Evolutionary conservation across 257 asterid genomes (phyloP).

Genomic region (Nicotiana attenuata): DNA sequence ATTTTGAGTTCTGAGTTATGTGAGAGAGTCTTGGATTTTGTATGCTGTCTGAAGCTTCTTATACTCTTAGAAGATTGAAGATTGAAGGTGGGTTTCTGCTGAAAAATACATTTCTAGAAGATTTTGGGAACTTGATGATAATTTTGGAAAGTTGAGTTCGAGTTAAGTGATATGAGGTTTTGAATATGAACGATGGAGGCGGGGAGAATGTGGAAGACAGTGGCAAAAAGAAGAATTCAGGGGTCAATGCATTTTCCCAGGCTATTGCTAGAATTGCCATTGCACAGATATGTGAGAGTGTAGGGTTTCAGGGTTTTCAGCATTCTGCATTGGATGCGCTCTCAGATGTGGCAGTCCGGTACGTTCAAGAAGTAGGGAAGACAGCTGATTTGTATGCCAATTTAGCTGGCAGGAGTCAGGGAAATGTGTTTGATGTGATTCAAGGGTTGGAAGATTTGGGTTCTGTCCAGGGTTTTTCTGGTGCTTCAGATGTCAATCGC

Average conservation of each 20-base stretch:
- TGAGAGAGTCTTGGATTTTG: no score
- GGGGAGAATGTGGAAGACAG: conserved; percentile 47
- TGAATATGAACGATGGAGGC: conserved; percentile 79
- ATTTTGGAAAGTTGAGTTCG: conserved; percentile 10
- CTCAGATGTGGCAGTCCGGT: conserved; percentile 65
- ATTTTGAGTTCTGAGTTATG: neutral
- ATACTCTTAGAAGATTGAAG: no score
- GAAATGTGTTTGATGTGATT: conserved; percentile 65
- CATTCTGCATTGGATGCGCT: conserved; percentile 62
- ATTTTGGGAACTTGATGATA: no score
- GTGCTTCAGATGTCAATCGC: conserved; percentile 41
- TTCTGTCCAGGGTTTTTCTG: conserved; percentile 29
- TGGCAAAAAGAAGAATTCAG: conserved; percentile 35
- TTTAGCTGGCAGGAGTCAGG: conserved; percentile 56
- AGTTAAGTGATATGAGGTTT: conserved; percentile 37
- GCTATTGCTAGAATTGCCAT: conserved; percentile 29
- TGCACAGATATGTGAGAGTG: conserved; percentile 43
- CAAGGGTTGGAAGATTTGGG: conserved; percentile 62
- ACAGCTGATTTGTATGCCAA: conserved; percentile 43
- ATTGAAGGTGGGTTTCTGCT: no score
- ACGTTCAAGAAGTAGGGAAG: conserved; percentile 47
- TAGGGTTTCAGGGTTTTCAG: conserved; percentile 78
- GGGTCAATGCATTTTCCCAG: conserved; percentile 27
- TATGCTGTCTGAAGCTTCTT: no score
- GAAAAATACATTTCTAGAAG: no score